Conservation (phyloP, 306 rosid species). For the Ammopiptanthus mongolicus region DNA sequence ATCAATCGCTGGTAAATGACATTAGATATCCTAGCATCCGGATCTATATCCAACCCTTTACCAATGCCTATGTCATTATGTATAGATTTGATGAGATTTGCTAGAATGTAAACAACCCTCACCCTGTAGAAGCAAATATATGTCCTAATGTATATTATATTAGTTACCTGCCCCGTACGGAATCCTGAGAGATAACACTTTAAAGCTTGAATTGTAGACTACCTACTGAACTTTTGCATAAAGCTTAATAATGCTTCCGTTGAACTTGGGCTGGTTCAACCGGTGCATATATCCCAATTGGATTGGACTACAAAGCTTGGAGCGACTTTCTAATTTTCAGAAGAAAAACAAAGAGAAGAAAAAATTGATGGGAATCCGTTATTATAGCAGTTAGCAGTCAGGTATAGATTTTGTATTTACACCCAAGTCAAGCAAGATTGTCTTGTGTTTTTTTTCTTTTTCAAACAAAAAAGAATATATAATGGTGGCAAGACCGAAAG, state of each 20-base stretch:
- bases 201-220: neutral
- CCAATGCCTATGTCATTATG: too few relatives aligned
- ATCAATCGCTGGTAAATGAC: constrained; percentile 12
- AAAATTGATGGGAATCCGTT: constrained; percentile 30
- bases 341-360: neutral
- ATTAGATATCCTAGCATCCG: too few relatives aligned
- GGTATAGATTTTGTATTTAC: too few relatives aligned
- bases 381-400: constrained; percentile 35
- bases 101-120: constrained; percentile 9
- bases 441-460: neutral
- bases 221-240: neutral
- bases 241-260: too few relatives aligned
- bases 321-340: neutral
- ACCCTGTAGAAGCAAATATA: neutral
- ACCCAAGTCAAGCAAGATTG: neutral
- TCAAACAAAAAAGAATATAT: neutral
- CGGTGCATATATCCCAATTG: too few relatives aligned
- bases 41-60: too few relatives aligned
- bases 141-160: neutral
- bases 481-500: neutral
- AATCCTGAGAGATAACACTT: neutral
- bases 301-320: neutral
- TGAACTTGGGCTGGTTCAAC: too few relatives aligned
- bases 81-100: neutral
- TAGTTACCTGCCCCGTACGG: neutral